Conservation (phyloP, 2,329 filamentous ascomycete species). For the Claviceps humidiphila region DNA sequence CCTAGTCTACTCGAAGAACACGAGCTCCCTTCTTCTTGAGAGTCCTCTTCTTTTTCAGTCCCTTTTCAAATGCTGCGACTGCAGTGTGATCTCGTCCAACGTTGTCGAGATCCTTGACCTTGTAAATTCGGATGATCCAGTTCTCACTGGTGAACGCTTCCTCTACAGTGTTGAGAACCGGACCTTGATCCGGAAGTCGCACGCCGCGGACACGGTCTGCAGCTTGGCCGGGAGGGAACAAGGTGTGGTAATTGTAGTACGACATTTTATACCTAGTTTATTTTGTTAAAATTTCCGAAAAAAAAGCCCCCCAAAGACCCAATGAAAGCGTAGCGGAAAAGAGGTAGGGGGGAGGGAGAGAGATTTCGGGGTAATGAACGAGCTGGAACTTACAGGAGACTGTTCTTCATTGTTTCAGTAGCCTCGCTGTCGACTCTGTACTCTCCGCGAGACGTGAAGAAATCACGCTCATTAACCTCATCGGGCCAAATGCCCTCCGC, state of each 20-base stretch:
- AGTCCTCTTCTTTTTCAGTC: constrained; percentile 72
- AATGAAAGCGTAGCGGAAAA: no score
- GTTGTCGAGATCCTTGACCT: constrained; percentile 98
- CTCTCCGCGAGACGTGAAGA: constrained; percentile 87
- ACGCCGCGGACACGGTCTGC: constrained; percentile 77
- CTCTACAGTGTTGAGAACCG: constrained; percentile 76
- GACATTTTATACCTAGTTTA: constrained; percentile 94
- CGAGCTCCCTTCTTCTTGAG: constrained; percentile 60
- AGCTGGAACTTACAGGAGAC: constrained; percentile 69
- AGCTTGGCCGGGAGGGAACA: constrained; percentile 87
- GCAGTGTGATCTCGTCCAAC: constrained; percentile 74
- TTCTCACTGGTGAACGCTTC: constrained; percentile 99
- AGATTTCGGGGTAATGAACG: neutral
- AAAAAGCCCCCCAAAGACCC: no score
- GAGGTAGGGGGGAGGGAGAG: no score
- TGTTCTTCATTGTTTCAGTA: constrained; percentile 96
- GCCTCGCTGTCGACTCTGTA: constrained; percentile 90
- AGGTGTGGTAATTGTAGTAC: constrained; percentile 89
- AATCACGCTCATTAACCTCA: constrained; percentile 92
- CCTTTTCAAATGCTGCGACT: constrained; percentile 58
- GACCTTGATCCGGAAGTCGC: constrained; percentile 69
- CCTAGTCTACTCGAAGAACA: constrained; percentile 58
- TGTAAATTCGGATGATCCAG: constrained; percentile 99
- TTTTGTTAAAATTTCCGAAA: constrained; percentile 4
- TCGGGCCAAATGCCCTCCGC: constrained; percentile 99